These are phyloP conservation scores for Xylariales sp. DNA, from an alignment of 2,329 filamentous ascomycete species.

Conservation along the genomic window DNA sequence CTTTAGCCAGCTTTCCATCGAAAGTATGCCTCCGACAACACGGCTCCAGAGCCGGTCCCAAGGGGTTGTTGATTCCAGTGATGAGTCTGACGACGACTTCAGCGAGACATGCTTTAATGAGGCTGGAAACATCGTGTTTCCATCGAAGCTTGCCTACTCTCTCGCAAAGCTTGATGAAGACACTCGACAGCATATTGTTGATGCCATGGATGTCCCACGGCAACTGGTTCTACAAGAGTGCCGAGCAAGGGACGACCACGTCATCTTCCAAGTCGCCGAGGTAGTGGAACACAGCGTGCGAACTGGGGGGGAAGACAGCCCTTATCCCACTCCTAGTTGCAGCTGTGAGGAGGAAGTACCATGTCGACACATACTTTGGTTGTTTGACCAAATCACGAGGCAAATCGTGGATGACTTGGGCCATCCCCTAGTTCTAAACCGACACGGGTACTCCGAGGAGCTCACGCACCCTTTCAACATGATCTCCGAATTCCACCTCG, in stretches of 20 bases:
- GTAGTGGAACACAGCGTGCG: slow-evolving; percentile 47
- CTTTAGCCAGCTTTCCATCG: slow-evolving; percentile 38
- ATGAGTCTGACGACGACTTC: slow-evolving; percentile 17
- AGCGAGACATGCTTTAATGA: too few relatives aligned
- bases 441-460: slow-evolving; percentile 39
- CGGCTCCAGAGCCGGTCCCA: slow-evolving; percentile 25
- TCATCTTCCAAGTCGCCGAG: slow-evolving; percentile 52
- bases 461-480: slow-evolving; percentile 43
- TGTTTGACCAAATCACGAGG: slow-evolving; percentile 48
- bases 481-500: slow-evolving; percentile 47
- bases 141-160: slow-evolving; percentile 30
- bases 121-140: slow-evolving; percentile 29
- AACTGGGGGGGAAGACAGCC: slow-evolving; percentile 37
- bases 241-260: slow-evolving; percentile 37
- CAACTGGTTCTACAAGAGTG: slow-evolving; percentile 47
- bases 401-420: slow-evolving; percentile 39
- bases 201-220: slow-evolving; percentile 43
- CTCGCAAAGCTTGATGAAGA: slow-evolving; percentile 26
- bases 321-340: slow-evolving; percentile 39
- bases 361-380: slow-evolving; percentile 50
- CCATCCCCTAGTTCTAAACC: slow-evolving; percentile 37
- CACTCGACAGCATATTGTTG: slow-evolving; percentile 34
- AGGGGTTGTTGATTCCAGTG: slow-evolving; percentile 15
- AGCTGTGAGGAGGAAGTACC: slow-evolving; percentile 38
- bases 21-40: slow-evolving; percentile 32